phyloP scores from a whole-genome alignment of 345 rosid genomes.

The Boechera retrofracta region DNA sequence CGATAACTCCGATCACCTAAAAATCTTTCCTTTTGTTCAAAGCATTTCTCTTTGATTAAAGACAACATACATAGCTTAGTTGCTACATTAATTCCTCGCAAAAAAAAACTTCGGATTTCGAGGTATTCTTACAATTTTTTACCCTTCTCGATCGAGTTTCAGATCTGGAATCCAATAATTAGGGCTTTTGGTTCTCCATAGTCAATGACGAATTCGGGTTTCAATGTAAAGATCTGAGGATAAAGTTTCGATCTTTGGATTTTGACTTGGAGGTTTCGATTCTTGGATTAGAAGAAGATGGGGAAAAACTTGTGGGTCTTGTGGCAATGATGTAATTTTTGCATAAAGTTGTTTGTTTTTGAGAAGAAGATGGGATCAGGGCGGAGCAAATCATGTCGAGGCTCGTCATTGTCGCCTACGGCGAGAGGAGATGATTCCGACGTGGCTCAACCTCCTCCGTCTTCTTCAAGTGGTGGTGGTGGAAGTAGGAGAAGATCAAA shows the following conservation, averaged over 20 bases:
- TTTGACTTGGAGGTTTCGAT: constrained; percentile 22
- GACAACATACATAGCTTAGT: constrained; percentile 4
- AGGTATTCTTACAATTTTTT: constrained; percentile 24
- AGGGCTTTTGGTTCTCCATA: constrained; percentile 29
- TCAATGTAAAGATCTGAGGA: constrained; percentile 29
- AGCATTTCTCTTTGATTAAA: constrained; percentile 30
- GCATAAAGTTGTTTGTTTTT: constrained; percentile 20
- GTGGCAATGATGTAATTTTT: constrained; percentile 39
- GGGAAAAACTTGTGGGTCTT: constrained; percentile 10
- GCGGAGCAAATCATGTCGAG: constrained; percentile 64
- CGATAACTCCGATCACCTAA: constrained; percentile 47
- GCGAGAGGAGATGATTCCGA: constrained; percentile 20
- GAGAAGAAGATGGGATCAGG: constrained; percentile 73
- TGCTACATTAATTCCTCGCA: constrained; percentile 4
- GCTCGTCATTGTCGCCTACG: constrained; percentile 43
- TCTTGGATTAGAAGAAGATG: not conserved
- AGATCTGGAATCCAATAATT: constrained; percentile 39
- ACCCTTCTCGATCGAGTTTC: constrained; percentile 16
- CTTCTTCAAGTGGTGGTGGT: constrained; percentile 41
- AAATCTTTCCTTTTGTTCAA: constrained; percentile 35
- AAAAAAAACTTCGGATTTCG: constrained; percentile 8
- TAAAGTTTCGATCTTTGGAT: constrained; percentile 26
- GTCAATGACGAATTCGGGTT: constrained; percentile 17
- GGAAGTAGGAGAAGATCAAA: constrained; percentile 55
- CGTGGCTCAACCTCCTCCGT: constrained; percentile 24